Evolutionary conservation across 2,329 filamentous ascomycete species (phyloP), one percentile per base, ranked within the genome.

Genomic region (Aspergillus sp.): DNA sequence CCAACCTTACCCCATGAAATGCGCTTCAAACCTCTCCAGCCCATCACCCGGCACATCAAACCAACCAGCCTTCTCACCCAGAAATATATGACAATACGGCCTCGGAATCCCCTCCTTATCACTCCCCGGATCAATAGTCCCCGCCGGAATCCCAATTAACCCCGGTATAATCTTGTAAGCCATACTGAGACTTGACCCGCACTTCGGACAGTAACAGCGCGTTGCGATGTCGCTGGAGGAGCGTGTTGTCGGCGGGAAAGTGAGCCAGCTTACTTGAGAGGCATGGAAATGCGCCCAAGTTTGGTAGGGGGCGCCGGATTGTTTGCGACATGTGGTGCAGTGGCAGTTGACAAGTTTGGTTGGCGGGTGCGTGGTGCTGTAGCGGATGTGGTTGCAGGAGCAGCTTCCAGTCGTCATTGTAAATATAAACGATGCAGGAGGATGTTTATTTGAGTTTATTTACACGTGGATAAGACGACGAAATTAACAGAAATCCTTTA

Each of bases 281-380:
- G 50, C 51, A 1, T 66, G 59, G 37, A 77, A 68, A 7, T 62
- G 50, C 6, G 65, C 62, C 50, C 74, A 78, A 3, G 69, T 64
- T 32, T 76, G 60, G 49, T 67, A 78, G 1, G 69, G 68, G 3
- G 67, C 70, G 10, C 75, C 74, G 2, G 74, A 71, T 35, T 75
- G 51, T 54, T 73, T 72, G 48, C 74, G 73, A 52, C 76, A 79
- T 37, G 69, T 69, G n/a, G 58, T 60, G 54, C 76, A 79, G 56
- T 77, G 68, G 58, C 75, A 79, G 47, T 71, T 59, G 15, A 61
- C 64, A 23, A 74, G 57, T 20, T 58, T 50, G 10, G 53, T 58
- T 1, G 74, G 72, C 1, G 63, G 54, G 1, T 51, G 52, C 12
- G 63, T 66, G 45, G 64, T 65, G 1, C 60, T 67, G 60, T 74